Evolutionary conservation across 2,329 filamentous ascomycete genomes (phyloP), one percentile per base, ranked within the genome.

Genomic region (Volutella citrinella): DNA sequence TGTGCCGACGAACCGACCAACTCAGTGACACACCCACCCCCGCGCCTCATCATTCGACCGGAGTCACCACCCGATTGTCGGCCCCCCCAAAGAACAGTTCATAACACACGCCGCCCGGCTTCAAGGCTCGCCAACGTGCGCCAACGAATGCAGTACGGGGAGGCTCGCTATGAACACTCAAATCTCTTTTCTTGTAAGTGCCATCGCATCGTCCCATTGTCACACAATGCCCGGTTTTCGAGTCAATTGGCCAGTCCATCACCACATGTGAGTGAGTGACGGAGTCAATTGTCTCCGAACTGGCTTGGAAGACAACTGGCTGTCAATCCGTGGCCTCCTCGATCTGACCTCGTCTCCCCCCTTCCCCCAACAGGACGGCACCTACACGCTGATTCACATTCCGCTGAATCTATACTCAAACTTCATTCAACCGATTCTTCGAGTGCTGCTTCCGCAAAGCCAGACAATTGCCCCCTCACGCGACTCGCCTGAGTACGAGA

Each of bases 311-410:
- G 34, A 21, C 16, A 23, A 19, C 56, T 30, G 61, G 47, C 60
- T 56, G 52, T 36, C 48, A 59, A 66, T 58, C 48, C 27, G 56
- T 40, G 42, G 48, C 36, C 51, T 49, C 17, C 34, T 53, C 39
- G n/a, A n/a, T n/a, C n/a, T n/a, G n/a, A n/a, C n/a, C n/a, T n/a
- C n/a, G n/a, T n/a, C n/a, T n/a, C n/a, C n/a, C n/a, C n/a, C n/a
- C n/a, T n/a, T n/a, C n/a, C n/a, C n/a, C n/a, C n/a, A n/a, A n/a
- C 66, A 97, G 93, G 84, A 95, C 54, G 88, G 88, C 48, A 83
- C 82, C 44, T 80, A 95, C 52, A 88, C 82, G 53, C 74, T 98
- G 41, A 88, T 97, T 54, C 90, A 96, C 61, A 90, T 97, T 38
- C 90, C 91, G 3, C 68, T 94, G 42, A 70, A 82, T 34, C 74